Evolutionary conservation across 2,329 filamentous ascomycete species (phyloP), one percentile per base, ranked within the genome.

Genomic region (Acrocalymma vagum): DNA sequence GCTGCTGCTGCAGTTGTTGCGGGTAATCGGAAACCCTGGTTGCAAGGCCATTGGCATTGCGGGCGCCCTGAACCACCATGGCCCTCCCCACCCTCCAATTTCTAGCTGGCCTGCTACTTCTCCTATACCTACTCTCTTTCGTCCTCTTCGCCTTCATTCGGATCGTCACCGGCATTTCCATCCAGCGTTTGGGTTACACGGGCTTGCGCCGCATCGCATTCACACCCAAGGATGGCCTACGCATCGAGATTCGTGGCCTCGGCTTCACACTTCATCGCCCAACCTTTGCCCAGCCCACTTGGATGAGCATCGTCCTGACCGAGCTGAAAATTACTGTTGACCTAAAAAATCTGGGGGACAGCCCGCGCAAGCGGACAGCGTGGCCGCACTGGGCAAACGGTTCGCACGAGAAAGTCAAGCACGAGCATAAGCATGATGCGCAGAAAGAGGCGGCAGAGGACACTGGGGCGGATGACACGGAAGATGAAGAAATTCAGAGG

Each of bases 241-340:
- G 87, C 60, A 84, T 99, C 69, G 90, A 96, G 69, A 85, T 99
- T 41, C 85, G 94, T 34, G 90, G 92, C 34, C 78, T 99, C 36
- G 91, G 94, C 29, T 78, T 99, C 58, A 87, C 89, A 42, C 72
- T 97, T 50, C 94, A 99, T 72, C 85, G 92, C 4, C 94, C 94
- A 9, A 97, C 94, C 5, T 97, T 99, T 72, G 90, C 93, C 30
- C 91, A 97, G 69, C 94, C 94, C 29, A 97, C 95, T 49, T 97
- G 93, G 91, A 77, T 96, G 58, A 97, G 92, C 67, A 79, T 99
- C 34, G 88, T 94, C 7, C 73, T 99, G 45, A 89, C 84, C 60
- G 94, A 96, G 65, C 77, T 96, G 33, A 88, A 85, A 33, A 79
- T 99, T 34, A 95, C 90, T 0, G 69, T 97, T 28, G 90, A 99